A percentile compares a stretch with the other conserved stretches of the same genome.
Conservation (phyloP, 352 stramenopile species). For the Pseudoperonospora humuli region DNA sequence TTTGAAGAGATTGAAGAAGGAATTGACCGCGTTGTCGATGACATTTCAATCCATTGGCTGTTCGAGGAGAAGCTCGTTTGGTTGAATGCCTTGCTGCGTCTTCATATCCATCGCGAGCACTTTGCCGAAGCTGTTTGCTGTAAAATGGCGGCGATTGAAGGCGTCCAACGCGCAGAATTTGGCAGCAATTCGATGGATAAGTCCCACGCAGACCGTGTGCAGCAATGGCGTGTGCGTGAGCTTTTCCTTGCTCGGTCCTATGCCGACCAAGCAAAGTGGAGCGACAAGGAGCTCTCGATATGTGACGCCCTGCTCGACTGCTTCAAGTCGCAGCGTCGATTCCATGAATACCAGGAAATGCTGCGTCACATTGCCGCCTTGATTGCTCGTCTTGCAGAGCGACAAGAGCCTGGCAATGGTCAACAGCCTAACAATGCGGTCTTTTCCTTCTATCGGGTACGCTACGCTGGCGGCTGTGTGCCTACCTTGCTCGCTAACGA, state of each 20-base stretch:
- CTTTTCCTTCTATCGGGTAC: constrained; percentile 53
- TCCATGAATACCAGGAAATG: constrained; percentile 43
- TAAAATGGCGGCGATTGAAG: too few species aligned
- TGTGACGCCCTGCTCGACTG: constrained; percentile 38
- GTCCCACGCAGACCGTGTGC: too few species aligned
- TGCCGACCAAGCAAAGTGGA: constrained; percentile 39
- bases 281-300: constrained; percentile 44
- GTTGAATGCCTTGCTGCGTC: too few species aligned
- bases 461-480: constrained; percentile 43
- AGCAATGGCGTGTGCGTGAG: constrained; percentile 34
- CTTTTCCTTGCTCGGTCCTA: constrained; percentile 32
- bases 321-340: constrained; percentile 28
- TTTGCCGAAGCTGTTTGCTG: too few species aligned
- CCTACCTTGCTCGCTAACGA: constrained; percentile 9
- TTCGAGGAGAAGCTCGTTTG: too few species aligned
- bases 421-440: too few species aligned
- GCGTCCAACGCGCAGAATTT: too few species aligned
- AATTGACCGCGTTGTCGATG: too few species aligned
- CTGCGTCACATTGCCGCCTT: constrained; percentile 34
- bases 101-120: too few species aligned
- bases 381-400: constrained; percentile 22
- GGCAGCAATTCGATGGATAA: too few species aligned
- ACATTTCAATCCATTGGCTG: too few species aligned
- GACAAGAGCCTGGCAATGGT: constrained; percentile 10
- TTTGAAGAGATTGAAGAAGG: too few species aligned